phyloP scores from a whole-genome alignment of 1,284 basidiomycete species.

The Schizophyllum commune region DNA sequence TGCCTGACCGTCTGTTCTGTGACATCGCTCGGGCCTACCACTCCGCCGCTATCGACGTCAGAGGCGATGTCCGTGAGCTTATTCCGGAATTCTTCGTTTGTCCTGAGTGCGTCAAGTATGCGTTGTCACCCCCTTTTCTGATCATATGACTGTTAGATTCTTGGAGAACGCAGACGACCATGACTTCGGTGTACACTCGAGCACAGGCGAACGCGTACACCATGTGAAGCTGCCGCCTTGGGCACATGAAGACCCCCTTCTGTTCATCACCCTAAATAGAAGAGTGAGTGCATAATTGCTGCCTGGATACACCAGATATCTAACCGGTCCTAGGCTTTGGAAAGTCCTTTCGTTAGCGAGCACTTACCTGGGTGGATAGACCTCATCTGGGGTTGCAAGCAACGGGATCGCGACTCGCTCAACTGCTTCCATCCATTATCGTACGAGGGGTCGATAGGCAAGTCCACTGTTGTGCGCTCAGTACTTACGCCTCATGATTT shows the following conservation, averaged over 20 bases:
- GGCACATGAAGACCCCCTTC: slow-evolving; percentile 79
- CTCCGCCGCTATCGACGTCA: slow-evolving; percentile 80
- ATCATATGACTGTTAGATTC: slow-evolving; percentile 37
- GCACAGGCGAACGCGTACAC: slow-evolving; percentile 76
- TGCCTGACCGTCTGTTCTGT: slow-evolving; percentile 90
- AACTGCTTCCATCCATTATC: slow-evolving; percentile 95
- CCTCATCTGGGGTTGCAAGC: slow-evolving; percentile 83
- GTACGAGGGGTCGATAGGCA: slow-evolving; percentile 87
- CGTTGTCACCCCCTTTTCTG: not conserved
- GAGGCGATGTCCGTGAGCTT: slow-evolving; percentile 91
- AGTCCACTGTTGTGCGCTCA: slow-evolving; percentile 8
- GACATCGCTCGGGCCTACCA: slow-evolving; percentile 74
- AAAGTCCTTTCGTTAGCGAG: slow-evolving; percentile 85
- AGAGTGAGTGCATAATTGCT: slow-evolving; percentile 28
- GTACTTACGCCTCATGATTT: not conserved
- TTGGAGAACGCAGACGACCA: slow-evolving; percentile 67
- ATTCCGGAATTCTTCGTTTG: slow-evolving; percentile 90
- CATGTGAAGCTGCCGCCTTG: slow-evolving; percentile 88
- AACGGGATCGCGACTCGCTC: slow-evolving; percentile 69
- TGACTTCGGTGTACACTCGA: slow-evolving; percentile 82
- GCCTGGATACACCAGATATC: not conserved
- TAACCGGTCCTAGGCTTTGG: slow-evolving; percentile 58
- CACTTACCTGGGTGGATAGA: slow-evolving; percentile 91
- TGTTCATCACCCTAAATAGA: slow-evolving; percentile 82
- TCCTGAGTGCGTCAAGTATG: slow-evolving; percentile 43